Conservation (phyloP, 352 stramenopile genomes). For the Globisporangium nagaii region DNA sequence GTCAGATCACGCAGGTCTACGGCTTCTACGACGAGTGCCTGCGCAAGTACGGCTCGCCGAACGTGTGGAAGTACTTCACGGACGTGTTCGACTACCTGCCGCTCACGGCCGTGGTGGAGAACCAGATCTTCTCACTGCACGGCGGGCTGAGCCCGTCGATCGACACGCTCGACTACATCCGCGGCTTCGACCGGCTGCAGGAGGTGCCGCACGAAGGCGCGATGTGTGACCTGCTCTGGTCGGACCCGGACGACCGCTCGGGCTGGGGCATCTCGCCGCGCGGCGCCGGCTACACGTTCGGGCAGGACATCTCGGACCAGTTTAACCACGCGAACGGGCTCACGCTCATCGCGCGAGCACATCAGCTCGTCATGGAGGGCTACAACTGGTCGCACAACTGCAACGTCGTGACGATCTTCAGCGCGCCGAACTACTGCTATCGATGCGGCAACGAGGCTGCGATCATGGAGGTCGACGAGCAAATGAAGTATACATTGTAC, state of each 20-base stretch:
- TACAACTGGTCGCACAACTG: conserved; percentile 96
- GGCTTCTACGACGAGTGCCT: conserved; percentile 99
- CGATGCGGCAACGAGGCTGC: conserved; percentile 97
- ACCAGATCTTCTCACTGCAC: conserved; percentile 89
- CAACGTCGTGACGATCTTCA: conserved; percentile 99
- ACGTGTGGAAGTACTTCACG: conserved; percentile 74
- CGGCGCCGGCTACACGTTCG: conserved; percentile 91
- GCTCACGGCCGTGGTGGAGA: conserved; percentile 93
- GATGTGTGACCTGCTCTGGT: conserved; percentile 98
- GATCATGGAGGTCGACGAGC: conserved; percentile 96
- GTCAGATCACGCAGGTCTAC: conserved; percentile 96
- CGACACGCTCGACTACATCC: conserved; percentile 92
- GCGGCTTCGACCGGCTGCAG: conserved; percentile 91
- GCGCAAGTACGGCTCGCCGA: conserved; percentile 95
- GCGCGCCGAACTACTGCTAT: conserved; percentile 99
- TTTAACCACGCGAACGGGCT: conserved; percentile 95
- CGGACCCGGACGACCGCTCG: conserved; percentile 92
- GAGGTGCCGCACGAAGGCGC: conserved; percentile 96
- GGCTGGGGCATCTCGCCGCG: conserved; percentile 95
- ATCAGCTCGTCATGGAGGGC: conserved; percentile 92
- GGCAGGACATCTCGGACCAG: conserved; percentile 87
- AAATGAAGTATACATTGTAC: conserved; percentile 95
- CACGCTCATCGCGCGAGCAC: conserved; percentile 88
- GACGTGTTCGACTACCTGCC: conserved; percentile 96
- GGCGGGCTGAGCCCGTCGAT: conserved; percentile 86